Evolutionary conservation across 306 rosid species (phyloP), one percentile per base, ranked within the genome.

Genomic region (Vigna nakashimae): DNA sequence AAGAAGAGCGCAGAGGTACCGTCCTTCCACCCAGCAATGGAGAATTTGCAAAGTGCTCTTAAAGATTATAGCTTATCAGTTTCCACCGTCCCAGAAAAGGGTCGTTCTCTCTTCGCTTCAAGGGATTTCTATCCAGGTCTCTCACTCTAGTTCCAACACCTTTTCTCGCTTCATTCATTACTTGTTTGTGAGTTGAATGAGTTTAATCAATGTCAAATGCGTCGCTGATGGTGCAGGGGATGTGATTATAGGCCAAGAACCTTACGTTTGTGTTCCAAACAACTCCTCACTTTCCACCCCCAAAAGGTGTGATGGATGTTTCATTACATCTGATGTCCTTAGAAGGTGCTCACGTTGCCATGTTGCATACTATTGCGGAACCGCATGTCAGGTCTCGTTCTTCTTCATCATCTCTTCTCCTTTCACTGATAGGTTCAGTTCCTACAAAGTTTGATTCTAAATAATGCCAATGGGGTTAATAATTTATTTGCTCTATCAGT

Each of bases 341-440:
- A 92, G 82, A 76, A 92, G 84, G 77, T 90, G 98, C 74, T 89
- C 92, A 3, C 83, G 84, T 73, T 89, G 98, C 74, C 90, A 88
- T 51, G 75, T 82, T 55, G 94, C 87, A 3, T 74, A 82, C 88
- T 93, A 90, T 69, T 93, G 98, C 45, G 81, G 91, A 56, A 81
- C 82, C 57, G 5, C 67, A 10, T 93, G 98, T 78, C 94, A 92
- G 94, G 96, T 92, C 10, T 45, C 40, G 13, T 26, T 43, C 0
- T 45, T 43, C 7, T 42, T 40, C 2, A 4, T 73, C 26, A 10
- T 53, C 5, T 9, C 9, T 24, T 42, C 40, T 45, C 30, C 72
- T 7, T 50, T 18, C 46, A 11, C 26, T 80, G 30, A 43, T 46
- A 22, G 5, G 3, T 45, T 45, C 50, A 45, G 50, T 45, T 45